A percentile compares a stretch with the other conserved stretches of the same genome.
These are phyloP conservation scores for Cladosporium sp. DNA, from an alignment of 2,329 filamentous ascomycete species.

Conservation along the genomic window DNA sequence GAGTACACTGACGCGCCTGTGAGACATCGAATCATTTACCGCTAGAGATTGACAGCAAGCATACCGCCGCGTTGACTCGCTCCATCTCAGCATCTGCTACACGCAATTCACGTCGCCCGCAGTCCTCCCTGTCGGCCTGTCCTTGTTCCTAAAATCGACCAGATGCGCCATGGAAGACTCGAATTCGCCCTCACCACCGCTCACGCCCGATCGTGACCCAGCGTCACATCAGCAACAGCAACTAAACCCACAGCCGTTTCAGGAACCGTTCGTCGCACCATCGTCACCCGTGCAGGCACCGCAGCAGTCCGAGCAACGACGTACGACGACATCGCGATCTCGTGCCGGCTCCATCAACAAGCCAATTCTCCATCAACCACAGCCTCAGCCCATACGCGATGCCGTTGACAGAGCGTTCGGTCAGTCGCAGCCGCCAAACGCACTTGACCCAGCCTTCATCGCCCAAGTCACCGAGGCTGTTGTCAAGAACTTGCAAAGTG, in stretches of 20 bases:
- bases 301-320: background rate
- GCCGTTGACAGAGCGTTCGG: slow-evolving; percentile 55
- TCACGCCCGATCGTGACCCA: slow-evolving; percentile 1
- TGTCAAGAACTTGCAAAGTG: slow-evolving; percentile 33
- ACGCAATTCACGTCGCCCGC: background rate
- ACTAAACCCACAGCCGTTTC: slow-evolving; percentile 2
- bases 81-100: background rate
- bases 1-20: slow-evolving; percentile 8
- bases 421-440: slow-evolving; percentile 31
- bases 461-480: slow-evolving; percentile 55
- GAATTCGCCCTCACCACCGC: slow-evolving; percentile 5
- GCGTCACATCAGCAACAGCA: slow-evolving; percentile 7
- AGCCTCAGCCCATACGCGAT: slow-evolving; percentile 49
- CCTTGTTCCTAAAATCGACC: background rate
- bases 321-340: slow-evolving; percentile 12
- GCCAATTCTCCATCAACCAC: slow-evolving; percentile 25
- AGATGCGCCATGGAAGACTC: slow-evolving; percentile 13
- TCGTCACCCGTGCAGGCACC: slow-evolving; percentile 4
- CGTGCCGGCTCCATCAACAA: slow-evolving; percentile 15
- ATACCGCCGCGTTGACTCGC: slow-evolving; percentile 8
- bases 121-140: background rate
- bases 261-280: slow-evolving; percentile 6
- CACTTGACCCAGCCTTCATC: slow-evolving; percentile 56
- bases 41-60: slow-evolving; percentile 9
- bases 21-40: slow-evolving; percentile 11